Base-by-base conservation (phyloP, 2,329 filamentous ascomycete genomes). In the Neoscytalidium dimidiatum region DNA sequence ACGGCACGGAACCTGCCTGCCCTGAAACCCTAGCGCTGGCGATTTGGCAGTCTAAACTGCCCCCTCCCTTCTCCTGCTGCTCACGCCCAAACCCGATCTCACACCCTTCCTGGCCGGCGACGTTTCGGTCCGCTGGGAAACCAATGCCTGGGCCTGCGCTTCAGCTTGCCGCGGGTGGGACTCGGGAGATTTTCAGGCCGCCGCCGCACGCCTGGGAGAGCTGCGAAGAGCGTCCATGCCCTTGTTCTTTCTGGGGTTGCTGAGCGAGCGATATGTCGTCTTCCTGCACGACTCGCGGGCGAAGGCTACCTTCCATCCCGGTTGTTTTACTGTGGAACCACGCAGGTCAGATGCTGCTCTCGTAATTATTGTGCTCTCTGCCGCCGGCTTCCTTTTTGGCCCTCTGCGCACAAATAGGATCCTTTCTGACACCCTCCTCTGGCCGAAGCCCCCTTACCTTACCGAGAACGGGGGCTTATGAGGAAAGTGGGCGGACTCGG, bases 1-100 rank as follows among this genome's bases (percentile, higher is more conserved):
- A 31, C 56, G 56, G 56, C 38, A 60, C 56, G 38, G 56, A 60
- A 31, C 21, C 56, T 60, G 56, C 56, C 56, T 44, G 56, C 56
- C 26, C 56, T 60, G 56, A 60, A 60, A 60, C 56, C 33, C 56
- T 60, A 60, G 56, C 56, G 56, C 26, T 60, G 38, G 56, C 31
- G 7, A 44, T 31, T 33, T 46, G 38, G 56, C 38, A 44, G 33
- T 60, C 41, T 41, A 43, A 58, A 46, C 1, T 21, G 26, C 9
- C n/a, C 8, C 13, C 9, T 17, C 26, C 38, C 41, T 43, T 41
- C 35, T n/a, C n/a, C n/a, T n/a, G n/a, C n/a, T n/a, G n/a, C n/a
- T n/a, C n/a, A n/a, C n/a, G n/a, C n/a, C n/a, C n/a, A n/a, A 60
- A 31, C 13, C 28, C 41, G 41, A 52, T 33, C 26, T 29, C 53